phyloP scores from a whole-genome alignment of 169 alveolate genomes.

The Plasmodium relictum region DNA sequence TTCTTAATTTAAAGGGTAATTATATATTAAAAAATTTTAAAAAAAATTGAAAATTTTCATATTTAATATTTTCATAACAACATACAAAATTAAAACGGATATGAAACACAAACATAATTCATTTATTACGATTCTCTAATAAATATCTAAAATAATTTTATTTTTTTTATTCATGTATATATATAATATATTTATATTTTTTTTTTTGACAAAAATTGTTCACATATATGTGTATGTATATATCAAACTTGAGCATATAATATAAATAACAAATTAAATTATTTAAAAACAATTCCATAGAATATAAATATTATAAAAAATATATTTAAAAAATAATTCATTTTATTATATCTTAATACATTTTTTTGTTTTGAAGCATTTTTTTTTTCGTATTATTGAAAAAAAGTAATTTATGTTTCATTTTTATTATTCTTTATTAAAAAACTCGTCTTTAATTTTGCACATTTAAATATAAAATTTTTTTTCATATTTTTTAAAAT shows the following conservation, averaged over 20 bases:
- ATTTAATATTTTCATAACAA: conserved; percentile 38
- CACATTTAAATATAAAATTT: conserved; percentile 35
- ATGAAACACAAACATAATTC: conserved; percentile 13
- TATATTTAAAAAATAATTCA: neutral
- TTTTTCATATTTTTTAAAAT: conserved; percentile 21
- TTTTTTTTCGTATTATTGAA: neutral
- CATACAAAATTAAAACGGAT: conserved; percentile 32
- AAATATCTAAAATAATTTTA: conserved; percentile 2
- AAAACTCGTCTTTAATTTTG: conserved; percentile 50
- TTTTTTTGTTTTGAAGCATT: conserved; percentile 11
- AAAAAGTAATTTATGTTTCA: neutral
- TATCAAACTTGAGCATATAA: conserved; percentile 21
- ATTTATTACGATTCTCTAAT: neutral
- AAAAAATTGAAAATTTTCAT: neutral
- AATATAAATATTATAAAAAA: conserved; percentile 5
- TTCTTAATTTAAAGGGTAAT: conserved; percentile 12
- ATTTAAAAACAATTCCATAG: conserved; percentile 36
- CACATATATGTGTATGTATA: conserved; percentile 1
- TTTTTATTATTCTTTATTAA: conserved; percentile 10
- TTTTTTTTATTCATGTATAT: conserved; percentile 20
- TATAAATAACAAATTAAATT: conserved; percentile 24
- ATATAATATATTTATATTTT: conserved; percentile 4
- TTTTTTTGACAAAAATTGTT: neutral
- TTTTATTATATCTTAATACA: conserved; percentile 9
- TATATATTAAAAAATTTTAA: conserved; percentile 9